Conservation (phyloP, 2,329 filamentous ascomycete genomes). For the Alternaria solani region DNA sequence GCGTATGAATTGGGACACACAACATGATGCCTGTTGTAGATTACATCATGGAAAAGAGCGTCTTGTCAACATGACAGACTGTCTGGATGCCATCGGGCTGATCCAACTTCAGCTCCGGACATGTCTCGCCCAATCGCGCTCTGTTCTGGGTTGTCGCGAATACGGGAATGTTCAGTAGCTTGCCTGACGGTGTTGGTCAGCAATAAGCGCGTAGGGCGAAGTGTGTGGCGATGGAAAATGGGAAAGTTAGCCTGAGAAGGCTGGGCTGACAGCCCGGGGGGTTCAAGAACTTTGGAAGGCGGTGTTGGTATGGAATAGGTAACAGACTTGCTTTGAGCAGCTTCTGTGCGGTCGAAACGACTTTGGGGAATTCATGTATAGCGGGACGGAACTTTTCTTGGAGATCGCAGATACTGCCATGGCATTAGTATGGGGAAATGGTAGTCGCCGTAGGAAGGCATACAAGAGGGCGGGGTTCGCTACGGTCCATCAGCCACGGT, state of each 20-base stretch:
- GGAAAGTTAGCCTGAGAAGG: background rate
- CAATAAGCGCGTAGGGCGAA: background rate
- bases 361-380: constrained; percentile 84
- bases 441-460: constrained; percentile 14
- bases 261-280: background rate
- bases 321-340: constrained; percentile 58
- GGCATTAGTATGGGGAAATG: constrained; percentile 28
- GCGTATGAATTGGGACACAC: background rate
- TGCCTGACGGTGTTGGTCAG: constrained; percentile 42
- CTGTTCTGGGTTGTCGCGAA: constrained; percentile 87
- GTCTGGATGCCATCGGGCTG: constrained; percentile 60
- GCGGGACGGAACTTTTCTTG: constrained; percentile 89
- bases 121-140: constrained; percentile 79
- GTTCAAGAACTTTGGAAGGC: background rate
- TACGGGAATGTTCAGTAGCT: constrained; percentile 76
- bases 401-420: constrained; percentile 82
- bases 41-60: constrained; percentile 82
- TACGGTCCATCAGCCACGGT: constrained; percentile 36
- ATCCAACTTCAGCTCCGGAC: constrained; percentile 71
- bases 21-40: background rate
- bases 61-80: constrained; percentile 78
- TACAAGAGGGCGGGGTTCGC: constrained; percentile 55
- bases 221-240: constrained; percentile 6
- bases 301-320: background rate
- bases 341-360: constrained; percentile 65